Base-by-base conservation (phyloP, 768 basidiomycete genomes). In the Leucosporidium yakuticum region DNA sequence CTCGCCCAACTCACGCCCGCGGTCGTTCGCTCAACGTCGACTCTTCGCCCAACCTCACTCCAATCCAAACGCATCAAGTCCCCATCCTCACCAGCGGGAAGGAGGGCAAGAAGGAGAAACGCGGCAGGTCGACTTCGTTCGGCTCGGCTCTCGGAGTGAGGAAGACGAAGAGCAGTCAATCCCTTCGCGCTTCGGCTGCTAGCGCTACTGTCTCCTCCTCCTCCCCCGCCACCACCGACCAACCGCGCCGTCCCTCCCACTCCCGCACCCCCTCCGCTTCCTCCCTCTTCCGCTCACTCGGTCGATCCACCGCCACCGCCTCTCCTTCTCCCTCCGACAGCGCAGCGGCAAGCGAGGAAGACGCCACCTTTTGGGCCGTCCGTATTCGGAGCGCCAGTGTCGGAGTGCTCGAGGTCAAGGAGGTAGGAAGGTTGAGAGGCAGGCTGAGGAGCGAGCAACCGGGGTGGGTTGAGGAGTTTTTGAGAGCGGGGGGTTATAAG, bases 391-490 rank as follows among this genome's bases (percentile, higher is more conserved):
- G 84, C 4, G 84, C 85, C 32, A 88, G 86, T 19, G 90, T 87
- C 70, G 85, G 84, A 6, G 79, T 83, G n/a, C 82, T 98, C 50
- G 91, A 93, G n/a, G 81, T 95, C 0, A 91, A 89, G 70, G 82
- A 85, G 44, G 82, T 94, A 54, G 96, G 96, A 80, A 94, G 92
- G 78, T 78, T 99, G 65, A 81, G 92, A 67, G 80, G 97, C 68
- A 78, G 96, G 73, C 81, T 99, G 29, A 81, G 96, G 64, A 96
- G 96, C 73, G 96, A 98, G 79, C 83, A 87, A n/a, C 91, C 94
- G 2, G 84, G 82, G 90, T 97, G 95, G 94, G 87, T 96, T 19
- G 84, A 90, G 73, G 86, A 87, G 54, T 98, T 98, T 76, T 78
- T 96, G 58, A 83, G 83, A 60, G 78, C 85, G 29, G 91, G 92